Evolutionary conservation across 768 basidiomycete genomes (phyloP).

Genomic region (Lentinula detonsa): DNA sequence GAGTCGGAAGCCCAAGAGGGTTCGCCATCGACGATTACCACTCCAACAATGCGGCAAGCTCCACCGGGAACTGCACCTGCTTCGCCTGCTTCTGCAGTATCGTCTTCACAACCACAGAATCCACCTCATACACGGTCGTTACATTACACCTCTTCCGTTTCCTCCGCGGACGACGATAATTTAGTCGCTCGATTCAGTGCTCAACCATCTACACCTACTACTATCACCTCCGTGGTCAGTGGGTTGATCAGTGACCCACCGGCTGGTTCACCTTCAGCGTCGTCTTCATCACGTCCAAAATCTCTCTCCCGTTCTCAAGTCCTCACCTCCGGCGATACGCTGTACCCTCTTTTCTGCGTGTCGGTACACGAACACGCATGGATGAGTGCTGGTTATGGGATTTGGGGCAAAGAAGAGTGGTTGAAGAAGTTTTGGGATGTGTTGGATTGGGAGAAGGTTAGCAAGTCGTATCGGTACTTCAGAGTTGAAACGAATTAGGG

Average conservation of each 20-base stretch:
- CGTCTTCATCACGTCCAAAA: neutral
- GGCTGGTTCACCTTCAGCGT: too few relatives aligned
- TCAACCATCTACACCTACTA: neutral
- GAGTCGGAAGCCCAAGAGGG: too few relatives aligned
- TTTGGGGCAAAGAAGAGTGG: slow-evolving; percentile 90
- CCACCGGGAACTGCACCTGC: slow-evolving; percentile 26
- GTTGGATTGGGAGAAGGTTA: slow-evolving; percentile 70
- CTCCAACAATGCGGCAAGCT: slow-evolving; percentile 16
- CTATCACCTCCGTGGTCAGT: neutral
- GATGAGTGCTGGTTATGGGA: slow-evolving; percentile 78
- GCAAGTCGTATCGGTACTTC: slow-evolving; percentile 24
- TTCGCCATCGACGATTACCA: slow-evolving; percentile 3
- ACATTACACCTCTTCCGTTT: neutral
- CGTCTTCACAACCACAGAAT: slow-evolving; percentile 11
- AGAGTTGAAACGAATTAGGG: neutral
- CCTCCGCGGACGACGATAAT: neutral
- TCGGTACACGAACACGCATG: slow-evolving; percentile 84
- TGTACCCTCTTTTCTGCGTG: slow-evolving; percentile 75
- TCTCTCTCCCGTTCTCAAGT: slow-evolving; percentile 14
- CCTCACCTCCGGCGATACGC: slow-evolving; percentile 39
- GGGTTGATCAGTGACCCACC: neutral
- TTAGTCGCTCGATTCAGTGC: neutral
- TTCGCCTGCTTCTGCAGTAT: slow-evolving; percentile 38
- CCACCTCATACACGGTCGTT: neutral
- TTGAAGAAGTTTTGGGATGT: slow-evolving; percentile 79